Evolutionary conservation across 768 basidiomycete species (phyloP).

Genomic region (Amanita phalloides): DNA sequence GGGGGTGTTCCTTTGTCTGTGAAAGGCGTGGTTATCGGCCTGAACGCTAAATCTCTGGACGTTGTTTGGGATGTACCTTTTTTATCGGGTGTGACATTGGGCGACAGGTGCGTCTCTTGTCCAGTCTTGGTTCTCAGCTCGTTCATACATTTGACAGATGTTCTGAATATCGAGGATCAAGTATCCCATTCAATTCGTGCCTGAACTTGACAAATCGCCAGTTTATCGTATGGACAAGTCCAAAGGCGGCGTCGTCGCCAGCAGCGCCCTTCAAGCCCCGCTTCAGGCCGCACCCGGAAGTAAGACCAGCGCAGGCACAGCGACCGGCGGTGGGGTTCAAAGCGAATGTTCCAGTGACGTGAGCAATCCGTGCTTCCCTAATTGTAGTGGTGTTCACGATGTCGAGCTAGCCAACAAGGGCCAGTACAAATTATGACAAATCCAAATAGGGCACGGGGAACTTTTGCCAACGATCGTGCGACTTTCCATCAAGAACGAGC

Average conservation of each 20-base stretch:
- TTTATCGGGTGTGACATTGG: slow-evolving; percentile 83
- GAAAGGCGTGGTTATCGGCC: slow-evolving; percentile 89
- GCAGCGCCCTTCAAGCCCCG: slow-evolving; percentile 54
- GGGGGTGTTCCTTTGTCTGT: slow-evolving; percentile 84
- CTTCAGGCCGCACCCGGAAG: slow-evolving; percentile 52
- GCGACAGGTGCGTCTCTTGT: slow-evolving; percentile 51
- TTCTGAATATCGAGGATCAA: slow-evolving; percentile 86
- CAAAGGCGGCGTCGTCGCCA: slow-evolving; percentile 34
- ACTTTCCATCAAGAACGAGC: slow-evolving; percentile 7
- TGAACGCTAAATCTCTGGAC: slow-evolving; percentile 83
- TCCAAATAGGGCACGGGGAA: slow-evolving; percentile 46
- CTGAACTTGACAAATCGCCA: slow-evolving; percentile 84
- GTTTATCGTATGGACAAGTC: slow-evolving; percentile 68
- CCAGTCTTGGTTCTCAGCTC: neutral
- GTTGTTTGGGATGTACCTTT: slow-evolving; percentile 95
- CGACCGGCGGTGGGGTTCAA: slow-evolving; percentile 53
- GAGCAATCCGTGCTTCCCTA: slow-evolving; percentile 7
- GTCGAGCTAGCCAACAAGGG: slow-evolving; percentile 15
- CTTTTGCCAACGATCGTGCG: slow-evolving; percentile 20
- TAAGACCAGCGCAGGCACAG: slow-evolving; percentile 46
- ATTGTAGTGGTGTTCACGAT: slow-evolving; percentile 5
- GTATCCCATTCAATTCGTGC: slow-evolving; percentile 79
- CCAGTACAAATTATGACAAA: slow-evolving; percentile 70
- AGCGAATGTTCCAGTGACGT: slow-evolving; percentile 34
- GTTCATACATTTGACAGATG: slow-evolving; percentile 40